phyloP scores from a whole-genome alignment of 2,329 filamentous ascomycete genomes.

The Zasmidium angulare region DNA sequence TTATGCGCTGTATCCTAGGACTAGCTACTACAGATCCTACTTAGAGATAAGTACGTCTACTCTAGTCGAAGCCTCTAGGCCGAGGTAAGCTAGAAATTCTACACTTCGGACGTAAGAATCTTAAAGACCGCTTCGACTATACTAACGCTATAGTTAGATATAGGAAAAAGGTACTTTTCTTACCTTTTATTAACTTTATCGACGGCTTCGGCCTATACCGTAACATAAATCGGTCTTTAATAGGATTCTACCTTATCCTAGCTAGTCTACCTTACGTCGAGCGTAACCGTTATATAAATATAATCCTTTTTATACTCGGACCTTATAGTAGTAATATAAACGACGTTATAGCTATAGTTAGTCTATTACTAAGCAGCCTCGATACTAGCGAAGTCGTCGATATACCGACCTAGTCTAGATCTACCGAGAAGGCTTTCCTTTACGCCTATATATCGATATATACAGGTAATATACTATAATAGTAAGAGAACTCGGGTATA shows the following conservation, averaged over 20 bases:
- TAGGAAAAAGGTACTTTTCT: not conserved
- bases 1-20: not conserved
- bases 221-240: not conserved
- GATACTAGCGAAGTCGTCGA: not conserved
- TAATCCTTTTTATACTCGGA: not conserved
- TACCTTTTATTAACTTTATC: not conserved
- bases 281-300: not conserved
- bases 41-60: not conserved
- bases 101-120: not conserved
- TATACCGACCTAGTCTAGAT: not conserved
- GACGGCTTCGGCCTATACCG: not conserved
- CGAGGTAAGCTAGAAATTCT: not conserved
- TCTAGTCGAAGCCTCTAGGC: not conserved
- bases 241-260: not conserved
- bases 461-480: not conserved
- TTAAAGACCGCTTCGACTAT: not conserved
- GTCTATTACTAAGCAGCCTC: not conserved
- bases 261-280: not conserved
- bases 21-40: not conserved
- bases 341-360: not conserved
- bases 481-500: constrained; percentile 4
- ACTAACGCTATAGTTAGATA: too few relatives aligned
- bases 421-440: not conserved
- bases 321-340: not conserved
- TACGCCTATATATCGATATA: not conserved